A percentile compares a stretch with the other conserved stretches of the same genome.
phyloP scores from a whole-genome alignment of 1,284 basidiomycete species.

The Polyporus tsugae region DNA sequence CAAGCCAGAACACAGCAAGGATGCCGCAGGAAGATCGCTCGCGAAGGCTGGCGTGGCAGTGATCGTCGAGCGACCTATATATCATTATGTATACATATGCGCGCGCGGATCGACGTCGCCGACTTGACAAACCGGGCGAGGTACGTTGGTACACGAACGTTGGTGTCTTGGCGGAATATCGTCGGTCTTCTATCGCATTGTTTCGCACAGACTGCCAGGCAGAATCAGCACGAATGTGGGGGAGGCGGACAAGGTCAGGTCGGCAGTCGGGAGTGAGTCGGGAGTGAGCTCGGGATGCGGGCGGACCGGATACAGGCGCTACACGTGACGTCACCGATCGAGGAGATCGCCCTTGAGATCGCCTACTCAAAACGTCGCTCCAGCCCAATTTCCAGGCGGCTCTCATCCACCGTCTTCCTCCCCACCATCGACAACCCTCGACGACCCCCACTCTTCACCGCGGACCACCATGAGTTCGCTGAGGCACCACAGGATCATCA shows the following conservation, averaged over 20 bases:
- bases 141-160: slow-evolving; percentile 4
- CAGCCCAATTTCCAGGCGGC: slow-evolving; percentile 5
- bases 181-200: slow-evolving; percentile 22
- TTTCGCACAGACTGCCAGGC: not conserved
- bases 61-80: slow-evolving; percentile 20
- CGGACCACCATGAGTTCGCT: slow-evolving; percentile 63
- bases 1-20: not conserved
- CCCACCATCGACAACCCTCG: slow-evolving; percentile 12
- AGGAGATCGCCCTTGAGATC: slow-evolving; percentile 16
- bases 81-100: too few species aligned
- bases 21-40: slow-evolving; percentile 6
- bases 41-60: not conserved
- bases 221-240: not conserved
- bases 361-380: slow-evolving; percentile 25
- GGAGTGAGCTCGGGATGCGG: not conserved
- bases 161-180: slow-evolving; percentile 16
- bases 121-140: not conserved
- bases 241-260: not conserved
- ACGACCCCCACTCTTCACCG: slow-evolving; percentile 4
- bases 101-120: slow-evolving; percentile 16
- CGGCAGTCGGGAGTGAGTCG: not conserved
- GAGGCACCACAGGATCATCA: slow-evolving; percentile 73
- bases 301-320: slow-evolving; percentile 20
- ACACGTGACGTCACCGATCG: slow-evolving; percentile 37
- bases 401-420: not conserved